These are phyloP conservation scores for Trametes sp. DNA, from an alignment of 1,284 basidiomycete genomes.

Conservation along the genomic window DNA sequence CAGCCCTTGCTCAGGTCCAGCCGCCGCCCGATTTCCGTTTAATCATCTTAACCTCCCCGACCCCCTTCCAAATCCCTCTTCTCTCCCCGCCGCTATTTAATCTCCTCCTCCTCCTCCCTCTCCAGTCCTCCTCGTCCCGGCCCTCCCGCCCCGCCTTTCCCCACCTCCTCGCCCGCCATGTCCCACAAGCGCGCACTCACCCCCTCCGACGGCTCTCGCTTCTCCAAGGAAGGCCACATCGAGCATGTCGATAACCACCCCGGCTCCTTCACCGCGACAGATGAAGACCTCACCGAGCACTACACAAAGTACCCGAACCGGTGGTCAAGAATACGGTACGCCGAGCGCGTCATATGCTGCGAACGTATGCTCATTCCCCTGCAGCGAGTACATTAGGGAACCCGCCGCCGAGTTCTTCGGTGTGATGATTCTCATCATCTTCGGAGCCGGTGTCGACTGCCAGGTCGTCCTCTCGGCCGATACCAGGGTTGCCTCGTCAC, in stretches of 20 bases:
- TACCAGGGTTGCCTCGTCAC: constrained; percentile 56
- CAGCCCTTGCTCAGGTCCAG: constrained; percentile 14
- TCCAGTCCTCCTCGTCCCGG: constrained; percentile 6
- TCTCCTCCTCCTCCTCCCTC: constrained; percentile 2
- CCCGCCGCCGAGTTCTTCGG: constrained; percentile 76
- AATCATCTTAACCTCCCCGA: constrained; percentile 11
- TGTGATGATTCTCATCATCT: constrained; percentile 69
- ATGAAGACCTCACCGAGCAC: constrained; percentile 32
- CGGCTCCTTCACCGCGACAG: constrained; percentile 5
- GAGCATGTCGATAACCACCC: constrained; percentile 22
- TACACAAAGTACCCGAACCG: constrained; percentile 54
- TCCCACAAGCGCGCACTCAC: constrained; percentile 22
- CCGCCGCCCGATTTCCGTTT: constrained; percentile 12
- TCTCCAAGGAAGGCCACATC: constrained; percentile 23
- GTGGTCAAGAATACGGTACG: constrained; percentile 65
- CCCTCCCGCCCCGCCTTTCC: constrained; percentile 2
- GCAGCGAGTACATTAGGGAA: constrained; percentile 59
- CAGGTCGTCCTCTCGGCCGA: constrained; percentile 67
- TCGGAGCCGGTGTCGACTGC: constrained; percentile 70
- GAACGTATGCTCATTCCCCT: constrained; percentile 6
- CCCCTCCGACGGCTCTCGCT: constrained; percentile 21
- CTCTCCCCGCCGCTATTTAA: constrained; percentile 21
- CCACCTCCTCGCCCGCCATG: constrained; percentile 14
- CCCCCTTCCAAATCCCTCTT: neutral
- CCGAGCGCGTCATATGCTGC: constrained; percentile 10